Base-by-base conservation (phyloP, 2,329 filamentous ascomycete genomes). In the Ophiostoma novo-ulmi region DNA sequence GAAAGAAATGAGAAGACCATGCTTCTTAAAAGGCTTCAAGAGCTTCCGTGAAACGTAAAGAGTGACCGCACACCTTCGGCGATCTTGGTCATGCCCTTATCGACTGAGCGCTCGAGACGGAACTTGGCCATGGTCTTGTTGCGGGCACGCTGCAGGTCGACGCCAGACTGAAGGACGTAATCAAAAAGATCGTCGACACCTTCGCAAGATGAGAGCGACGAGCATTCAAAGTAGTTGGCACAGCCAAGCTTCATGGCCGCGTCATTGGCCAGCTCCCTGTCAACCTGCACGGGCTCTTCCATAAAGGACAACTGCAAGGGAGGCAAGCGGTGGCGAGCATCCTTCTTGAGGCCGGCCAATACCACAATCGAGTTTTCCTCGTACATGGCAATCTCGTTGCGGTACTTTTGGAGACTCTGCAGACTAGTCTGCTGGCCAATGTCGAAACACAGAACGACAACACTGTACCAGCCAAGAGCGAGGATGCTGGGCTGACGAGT, bases 291-390 rank as follows among this genome's bases (percentile, higher is more conserved):
- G 8, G 68, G 58, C 5, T 75, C 73, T 1, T 74, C 73, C 3
- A 73, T 67, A 66, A 72, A 74, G 64, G 68, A 69, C 66, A 75
- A 67, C 26, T 73, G 72, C 4, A 75, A 72, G 14, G 73, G 71
- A 2, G 72, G 73, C 4, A 74, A 66, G 3, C 70, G 70, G 14
- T 69, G 73, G 7, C 75, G 75, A 1, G 67, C 68, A 64, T 75
- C 75, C 26, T 73, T 75, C 66, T 75, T 75, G 17, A 75, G 71
- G 4, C 75, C 75, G 2, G 70, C 75, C 55, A 75, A 65, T 17
- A 75, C 64, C 10, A 75, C 64, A 3, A 72, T 65, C 2, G 74
- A 70, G 39, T 73, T 73, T 41, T 75, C 74, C 55, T 73, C 72
- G 71, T 74, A 73, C 68, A 72, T 72, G 68, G 68, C 44, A 17